Conservation (phyloP, 345 rosid species). For the Eucalyptus caleyi region DNA sequence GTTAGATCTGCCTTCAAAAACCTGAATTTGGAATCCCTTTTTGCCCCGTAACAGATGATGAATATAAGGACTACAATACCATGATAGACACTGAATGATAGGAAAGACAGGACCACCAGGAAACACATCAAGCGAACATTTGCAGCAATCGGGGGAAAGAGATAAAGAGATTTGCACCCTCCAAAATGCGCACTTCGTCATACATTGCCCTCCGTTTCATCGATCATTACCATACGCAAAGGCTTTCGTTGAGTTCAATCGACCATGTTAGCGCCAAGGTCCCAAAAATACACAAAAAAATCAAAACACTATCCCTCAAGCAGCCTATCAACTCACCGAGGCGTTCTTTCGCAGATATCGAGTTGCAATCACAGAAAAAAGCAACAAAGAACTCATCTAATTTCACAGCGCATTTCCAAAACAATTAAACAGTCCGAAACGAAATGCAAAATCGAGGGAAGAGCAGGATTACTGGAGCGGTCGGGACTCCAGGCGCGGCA, state of each 20-base stretch:
- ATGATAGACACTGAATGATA: not conserved
- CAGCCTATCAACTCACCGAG: not conserved
- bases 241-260: not conserved
- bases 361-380: not conserved
- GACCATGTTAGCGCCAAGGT: not conserved
- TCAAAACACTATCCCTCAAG: not conserved
- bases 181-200: not conserved
- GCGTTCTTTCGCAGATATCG: not conserved
- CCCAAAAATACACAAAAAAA: not conserved
- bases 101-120: not conserved
- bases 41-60: not conserved
- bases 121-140: not conserved
- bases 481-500: slow-evolving; percentile 98
- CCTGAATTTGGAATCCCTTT: not conserved
- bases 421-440: not conserved
- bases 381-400: not conserved
- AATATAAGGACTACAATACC: not conserved
- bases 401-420: not conserved
- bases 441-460: not conserved
- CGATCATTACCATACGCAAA: not conserved
- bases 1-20: not conserved
- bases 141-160: not conserved
- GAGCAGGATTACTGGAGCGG: slow-evolving; percentile 40
- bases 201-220: not conserved
- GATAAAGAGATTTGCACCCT: not conserved